These are phyloP conservation scores for Juglanconis sp. DNA, from an alignment of 2,329 filamentous ascomycete genomes.

Conservation along the genomic window DNA sequence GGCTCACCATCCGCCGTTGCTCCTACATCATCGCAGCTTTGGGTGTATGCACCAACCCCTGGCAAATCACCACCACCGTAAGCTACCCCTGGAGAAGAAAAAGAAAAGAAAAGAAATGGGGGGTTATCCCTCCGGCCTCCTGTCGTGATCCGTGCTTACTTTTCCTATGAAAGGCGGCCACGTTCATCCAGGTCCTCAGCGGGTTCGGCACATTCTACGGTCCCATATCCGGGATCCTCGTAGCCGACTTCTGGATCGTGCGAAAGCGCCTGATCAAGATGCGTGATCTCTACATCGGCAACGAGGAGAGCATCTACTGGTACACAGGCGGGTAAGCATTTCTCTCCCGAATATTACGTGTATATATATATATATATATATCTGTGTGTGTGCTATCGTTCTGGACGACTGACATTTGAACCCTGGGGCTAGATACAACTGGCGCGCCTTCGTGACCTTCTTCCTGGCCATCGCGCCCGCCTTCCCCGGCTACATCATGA, in stretches of 20 bases:
- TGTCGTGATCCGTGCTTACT: too few species aligned
- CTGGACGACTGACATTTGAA: neutral
- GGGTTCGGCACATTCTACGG: constrained; percentile 23
- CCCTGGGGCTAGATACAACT: constrained; percentile 10
- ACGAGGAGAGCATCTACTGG: constrained; percentile 23
- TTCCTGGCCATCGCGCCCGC: constrained; percentile 4
- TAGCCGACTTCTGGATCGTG: constrained; percentile 22
- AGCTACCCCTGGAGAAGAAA: neutral
- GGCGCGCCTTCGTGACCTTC: constrained; percentile 20
- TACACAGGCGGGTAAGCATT: constrained; percentile 7
- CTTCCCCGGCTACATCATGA: constrained; percentile 11
- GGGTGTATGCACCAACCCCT: constrained; percentile 10
- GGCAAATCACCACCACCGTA: constrained; percentile 11
- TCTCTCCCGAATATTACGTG: too few species aligned
- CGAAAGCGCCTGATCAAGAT: constrained; percentile 20
- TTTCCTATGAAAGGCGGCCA: neutral
- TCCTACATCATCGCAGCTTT: constrained; percentile 8
- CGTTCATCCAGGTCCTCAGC: constrained; percentile 18
- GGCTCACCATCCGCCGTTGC: constrained; percentile 10
- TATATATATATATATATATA: too few species aligned
- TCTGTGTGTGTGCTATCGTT: too few species aligned
- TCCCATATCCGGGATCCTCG: constrained; percentile 20
- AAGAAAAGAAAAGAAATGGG: too few species aligned
- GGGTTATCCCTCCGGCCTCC: too few species aligned
- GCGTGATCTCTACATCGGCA: constrained; percentile 20